Base-by-base conservation (phyloP, 2,329 filamentous ascomycete species). In the Plectosphaerella cucumerina region DNA sequence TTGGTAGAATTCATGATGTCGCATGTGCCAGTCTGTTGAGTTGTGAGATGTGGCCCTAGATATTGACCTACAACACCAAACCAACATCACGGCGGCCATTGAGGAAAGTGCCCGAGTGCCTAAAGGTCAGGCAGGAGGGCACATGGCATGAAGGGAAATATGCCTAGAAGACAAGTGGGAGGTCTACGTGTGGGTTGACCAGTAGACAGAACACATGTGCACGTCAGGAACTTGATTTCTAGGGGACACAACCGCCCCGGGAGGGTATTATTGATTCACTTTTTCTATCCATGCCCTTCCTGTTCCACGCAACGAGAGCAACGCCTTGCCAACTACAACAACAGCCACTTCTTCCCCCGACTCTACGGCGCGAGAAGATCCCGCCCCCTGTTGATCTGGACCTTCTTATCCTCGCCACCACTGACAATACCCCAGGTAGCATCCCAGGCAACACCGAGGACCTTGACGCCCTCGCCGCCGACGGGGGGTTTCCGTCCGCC, bases 401-500 rank as follows among this genome's bases (percentile, higher is more conserved):
- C 85, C 73, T 83, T 85, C 74, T 94, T 96, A 65, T 99, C 94
- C 78, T 97, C 92, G 15, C 93, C 91, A 42, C 78, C 91, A 62
- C 89, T 95, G 43, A 97, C 87, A 65, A 99, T 93, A 1, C 94
- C 95, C 64, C 95, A 84, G 6, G 84, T 81, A 65, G 78, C 76
- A 68, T 97, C 89, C 94, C 94, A 99, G 53, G 77, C 81, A 5
- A 97, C 89, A 33, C 84, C 82, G 68, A 97, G 90, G 46, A 99
- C 90, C 79, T 97, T 97, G 55, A 86, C 82, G 21, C 91, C 91
- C 53, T 94, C 89, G 2, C 92, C 92, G 8, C 84, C 86, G 39
- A 85, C 76, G 15, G 77, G 78, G 63, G 80, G 81, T 62, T 84
- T 82, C 65, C 82, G 82, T 53, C 80, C 73, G 64, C 83, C 82